Evolutionary conservation across 1,284 basidiomycete genomes (phyloP).

Genomic region (Nidula niveotomentosa): DNA sequence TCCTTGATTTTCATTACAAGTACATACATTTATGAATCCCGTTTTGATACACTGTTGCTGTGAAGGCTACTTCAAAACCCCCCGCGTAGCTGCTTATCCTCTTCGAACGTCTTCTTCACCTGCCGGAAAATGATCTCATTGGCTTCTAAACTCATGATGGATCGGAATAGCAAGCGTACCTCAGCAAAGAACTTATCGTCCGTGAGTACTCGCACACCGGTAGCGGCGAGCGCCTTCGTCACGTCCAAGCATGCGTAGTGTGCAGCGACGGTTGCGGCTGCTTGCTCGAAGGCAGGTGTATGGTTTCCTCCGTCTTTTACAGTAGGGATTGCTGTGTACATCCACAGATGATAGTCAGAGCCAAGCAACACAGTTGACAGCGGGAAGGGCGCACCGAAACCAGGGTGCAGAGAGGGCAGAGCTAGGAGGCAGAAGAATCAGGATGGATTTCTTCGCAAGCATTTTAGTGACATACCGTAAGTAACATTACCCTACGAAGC

Average conservation of each 20-base stretch:
- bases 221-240: conserved; percentile 58
- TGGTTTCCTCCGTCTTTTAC: conserved; percentile 62
- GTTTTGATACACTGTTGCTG: no score
- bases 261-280: conserved; percentile 52
- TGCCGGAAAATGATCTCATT: background rate
- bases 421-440: conserved; percentile 9
- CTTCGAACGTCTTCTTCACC: conserved; percentile 22
- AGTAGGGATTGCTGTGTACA: conserved; percentile 49
- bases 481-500: conserved; percentile 46
- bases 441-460: background rate
- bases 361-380: background rate
- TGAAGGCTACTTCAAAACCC: no score
- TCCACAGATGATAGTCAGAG: background rate
- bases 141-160: background rate
- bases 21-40: no score
- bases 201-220: conserved; percentile 54
- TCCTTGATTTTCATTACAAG: no score
- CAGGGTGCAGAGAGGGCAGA: conserved; percentile 27
- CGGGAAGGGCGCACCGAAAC: conserved; percentile 19
- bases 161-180: conserved; percentile 13
- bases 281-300: conserved; percentile 53
- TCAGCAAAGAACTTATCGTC: conserved; percentile 47
- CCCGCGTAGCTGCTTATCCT: conserved; percentile 14
- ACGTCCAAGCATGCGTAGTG: conserved; percentile 57
- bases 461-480: conserved; percentile 49